Evolutionary conservation across 345 rosid genomes (phyloP).

Genomic region (Hevea brasiliensis): DNA sequence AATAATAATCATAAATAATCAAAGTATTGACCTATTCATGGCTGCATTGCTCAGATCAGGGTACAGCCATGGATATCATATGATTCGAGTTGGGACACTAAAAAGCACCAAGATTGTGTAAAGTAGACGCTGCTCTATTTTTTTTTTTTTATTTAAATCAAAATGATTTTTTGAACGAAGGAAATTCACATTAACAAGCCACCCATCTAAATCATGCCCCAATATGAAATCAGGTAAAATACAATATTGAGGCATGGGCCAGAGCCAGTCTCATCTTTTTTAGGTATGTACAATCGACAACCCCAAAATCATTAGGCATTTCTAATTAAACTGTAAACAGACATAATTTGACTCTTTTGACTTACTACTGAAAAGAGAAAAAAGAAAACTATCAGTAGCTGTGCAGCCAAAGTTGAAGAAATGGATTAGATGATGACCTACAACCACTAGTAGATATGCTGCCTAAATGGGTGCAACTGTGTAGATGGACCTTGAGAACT

Average conservation of each 20-base stretch:
- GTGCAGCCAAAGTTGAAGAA: constrained; percentile 2
- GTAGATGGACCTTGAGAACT: constrained; percentile 20
- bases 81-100: background rate
- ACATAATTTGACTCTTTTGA: constrained; percentile 21
- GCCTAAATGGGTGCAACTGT: constrained; percentile 25
- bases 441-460: constrained; percentile 14
- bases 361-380: constrained; percentile 13
- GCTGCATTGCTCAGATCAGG: background rate
- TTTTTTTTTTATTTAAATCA: background rate
- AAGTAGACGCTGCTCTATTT: too few species aligned
- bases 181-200: background rate
- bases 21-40: background rate
- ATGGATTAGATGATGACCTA: background rate
- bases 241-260: constrained; percentile 23
- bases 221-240: constrained; percentile 11
- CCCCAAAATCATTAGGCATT: constrained; percentile 15
- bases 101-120: too few species aligned
- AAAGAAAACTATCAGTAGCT: constrained; percentile 18
- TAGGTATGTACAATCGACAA: constrained; percentile 30
- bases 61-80: background rate
- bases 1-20: too few species aligned
- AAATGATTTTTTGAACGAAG: background rate
- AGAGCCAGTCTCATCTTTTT: constrained; percentile 2
- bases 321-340: background rate
- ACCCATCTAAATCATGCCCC: constrained; percentile 11